phyloP scores from a whole-genome alignment of 352 stramenopile genomes.

The Detonula confervacea region DNA sequence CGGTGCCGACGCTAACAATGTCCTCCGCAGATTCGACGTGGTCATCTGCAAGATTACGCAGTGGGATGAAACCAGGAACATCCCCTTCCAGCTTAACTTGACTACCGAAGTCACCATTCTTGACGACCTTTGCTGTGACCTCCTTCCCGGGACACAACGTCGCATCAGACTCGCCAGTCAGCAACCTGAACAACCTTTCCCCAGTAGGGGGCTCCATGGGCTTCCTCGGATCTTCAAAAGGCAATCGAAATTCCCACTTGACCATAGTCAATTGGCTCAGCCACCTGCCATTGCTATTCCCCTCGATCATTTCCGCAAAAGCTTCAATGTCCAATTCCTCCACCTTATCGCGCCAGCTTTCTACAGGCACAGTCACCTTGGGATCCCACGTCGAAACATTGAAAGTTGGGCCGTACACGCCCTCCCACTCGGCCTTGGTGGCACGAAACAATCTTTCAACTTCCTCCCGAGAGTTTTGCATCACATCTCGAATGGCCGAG shows the following conservation, averaged over 20 bases:
- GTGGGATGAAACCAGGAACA: constrained; percentile 81
- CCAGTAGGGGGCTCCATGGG: constrained; percentile 78
- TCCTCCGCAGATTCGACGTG: constrained; percentile 85
- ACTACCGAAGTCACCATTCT: constrained; percentile 83
- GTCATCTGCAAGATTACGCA: constrained; percentile 81
- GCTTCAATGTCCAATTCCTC: constrained; percentile 86
- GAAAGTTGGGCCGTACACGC: constrained; percentile 75
- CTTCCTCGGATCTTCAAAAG: constrained; percentile 79
- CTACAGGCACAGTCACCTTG: constrained; percentile 64
- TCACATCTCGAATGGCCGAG: constrained; percentile 75
- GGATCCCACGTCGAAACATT: constrained; percentile 77
- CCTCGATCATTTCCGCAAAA: constrained; percentile 84
- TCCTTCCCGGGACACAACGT: constrained; percentile 82
- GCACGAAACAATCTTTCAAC: constrained; percentile 74
- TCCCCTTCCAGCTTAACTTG: constrained; percentile 84
- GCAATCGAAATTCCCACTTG: constrained; percentile 86
- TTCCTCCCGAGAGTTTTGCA: constrained; percentile 80
- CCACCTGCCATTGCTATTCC: constrained; percentile 73
- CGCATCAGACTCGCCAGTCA: constrained; percentile 83
- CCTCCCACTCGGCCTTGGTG: constrained; percentile 81
- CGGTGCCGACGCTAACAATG: constrained; percentile 74
- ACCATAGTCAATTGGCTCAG: constrained; percentile 85
- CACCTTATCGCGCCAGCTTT: constrained; percentile 83
- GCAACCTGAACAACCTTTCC: constrained; percentile 80
- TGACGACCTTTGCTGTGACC: constrained; percentile 81